These are phyloP conservation scores for Pseudotsuga menziesii DNA, from an alignment of 75 land plant genomes.

Conservation along the genomic window DNA sequence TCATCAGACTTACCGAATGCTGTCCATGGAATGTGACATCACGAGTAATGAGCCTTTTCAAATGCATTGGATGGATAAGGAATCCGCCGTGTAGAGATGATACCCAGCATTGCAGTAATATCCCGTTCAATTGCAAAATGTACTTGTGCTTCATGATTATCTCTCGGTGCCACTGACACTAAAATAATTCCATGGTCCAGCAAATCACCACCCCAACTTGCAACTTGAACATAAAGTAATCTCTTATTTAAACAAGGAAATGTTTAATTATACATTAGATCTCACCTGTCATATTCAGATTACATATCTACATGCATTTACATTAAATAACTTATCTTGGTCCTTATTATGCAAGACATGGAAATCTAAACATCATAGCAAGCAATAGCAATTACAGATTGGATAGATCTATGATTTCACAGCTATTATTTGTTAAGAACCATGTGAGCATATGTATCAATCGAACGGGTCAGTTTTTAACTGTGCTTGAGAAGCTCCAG, in stretches of 20 bases:
- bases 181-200: conserved; percentile 75
- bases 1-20: conserved; percentile 61
- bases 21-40: conserved; percentile 96
- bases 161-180: conserved; percentile 92
- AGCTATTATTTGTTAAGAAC: neutral
- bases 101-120: conserved; percentile 91
- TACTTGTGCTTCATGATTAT: conserved; percentile 96
- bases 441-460: neutral
- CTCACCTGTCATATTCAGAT: neutral
- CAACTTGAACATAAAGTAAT: conserved; percentile 51
- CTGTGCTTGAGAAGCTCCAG: no score
- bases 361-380: neutral
- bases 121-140: conserved; percentile 97
- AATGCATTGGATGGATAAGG: conserved; percentile 94
- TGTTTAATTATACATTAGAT: neutral
- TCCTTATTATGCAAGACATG: neutral
- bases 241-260: neutral
- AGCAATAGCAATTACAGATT: neutral
- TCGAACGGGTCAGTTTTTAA: neutral
- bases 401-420: neutral
- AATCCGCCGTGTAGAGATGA: conserved; percentile 85
- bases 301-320: neutral
- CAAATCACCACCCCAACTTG: conserved; percentile 96
- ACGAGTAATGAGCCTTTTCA: conserved; percentile 98
- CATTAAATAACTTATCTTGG: neutral